Conservation (phyloP, 73 alveolate species). For the Paramecium primaurelia region DNA sequence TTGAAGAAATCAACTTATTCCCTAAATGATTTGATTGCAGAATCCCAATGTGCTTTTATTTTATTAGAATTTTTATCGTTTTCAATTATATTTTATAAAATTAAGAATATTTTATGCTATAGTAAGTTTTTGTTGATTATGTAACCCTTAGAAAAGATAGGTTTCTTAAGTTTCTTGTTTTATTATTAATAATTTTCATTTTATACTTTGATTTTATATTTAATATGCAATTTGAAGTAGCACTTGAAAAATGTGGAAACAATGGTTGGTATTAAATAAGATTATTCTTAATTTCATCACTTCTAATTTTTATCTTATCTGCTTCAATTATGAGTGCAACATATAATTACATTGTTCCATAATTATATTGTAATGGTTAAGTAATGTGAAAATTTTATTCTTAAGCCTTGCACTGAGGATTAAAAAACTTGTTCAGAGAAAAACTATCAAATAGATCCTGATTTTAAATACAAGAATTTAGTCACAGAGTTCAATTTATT, state of each 20-base stretch:
- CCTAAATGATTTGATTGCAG: not conserved
- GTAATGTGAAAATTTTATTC: not conserved
- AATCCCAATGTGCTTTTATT: not conserved
- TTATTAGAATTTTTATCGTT: not conserved
- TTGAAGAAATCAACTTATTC: not conserved
- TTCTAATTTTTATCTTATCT: not conserved
- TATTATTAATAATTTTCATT: not conserved
- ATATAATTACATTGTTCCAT: not conserved
- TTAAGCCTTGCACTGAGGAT: not conserved
- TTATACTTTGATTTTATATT: not conserved
- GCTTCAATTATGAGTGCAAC: not conserved
- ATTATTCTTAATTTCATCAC: not conserved
- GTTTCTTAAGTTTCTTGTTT: not conserved
- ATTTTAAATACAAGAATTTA: not conserved
- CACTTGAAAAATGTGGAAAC: not conserved
- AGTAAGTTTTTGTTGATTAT: not conserved
- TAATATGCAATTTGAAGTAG: not conserved
- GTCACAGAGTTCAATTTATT: not conserved
- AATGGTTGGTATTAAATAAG: not conserved
- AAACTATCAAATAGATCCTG: not conserved
- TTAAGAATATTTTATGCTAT: not conserved
- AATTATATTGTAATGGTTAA: constrained; percentile 20
- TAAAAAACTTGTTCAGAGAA: not conserved
- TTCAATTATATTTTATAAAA: not conserved
- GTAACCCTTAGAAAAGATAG: not conserved